Evolutionary conservation across 805 yeast genomes (phyloP), one percentile per base, ranked within the genome.

Genomic region (Hanseniaspora clermontiae): DNA sequence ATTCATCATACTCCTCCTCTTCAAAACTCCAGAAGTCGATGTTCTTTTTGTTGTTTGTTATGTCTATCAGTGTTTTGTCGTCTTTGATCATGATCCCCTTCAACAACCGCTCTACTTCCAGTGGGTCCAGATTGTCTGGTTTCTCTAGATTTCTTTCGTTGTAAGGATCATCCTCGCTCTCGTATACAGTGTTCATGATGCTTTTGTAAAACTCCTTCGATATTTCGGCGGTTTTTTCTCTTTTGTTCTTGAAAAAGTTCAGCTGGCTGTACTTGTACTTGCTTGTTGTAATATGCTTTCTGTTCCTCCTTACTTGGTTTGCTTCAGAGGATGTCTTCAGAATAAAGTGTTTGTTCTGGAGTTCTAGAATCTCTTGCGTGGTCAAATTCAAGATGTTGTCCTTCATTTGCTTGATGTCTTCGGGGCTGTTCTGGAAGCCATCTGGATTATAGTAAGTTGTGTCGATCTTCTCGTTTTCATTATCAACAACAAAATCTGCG

Each of bases 1-100:
- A 9, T 43, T 55, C 57, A 40, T 58, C 59, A 39, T 53, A 53
- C 17, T 49, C 39, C 19, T 56, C 32, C 10, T 32, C 43, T 12
- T 43, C 37, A 5, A 51, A 43, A 12, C 32, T 38, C 57, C 57
- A 53, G 45, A 53, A 53, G 6, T 39, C 48, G 5, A 32, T 40
- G 9, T 20, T 36, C 10, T 31, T 24, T 12, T 46, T 52, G 4
- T 43, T 38, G 42, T 53, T 53, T 3, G 39, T 24, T 2, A 47
- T 12, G 4, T 38, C 17, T 34, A 54, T 48, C 5, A 54, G 20
- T 10, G 36, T 47, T 39, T 27, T 24, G 29, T 54, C 52, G 19
- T 54, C 38, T 24, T 46, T 47, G 3, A 46, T 15, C 34, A 39
- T 38, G 3, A 53, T 12, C 4, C 20, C 15, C 20, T 39, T 29